A percentile compares a stretch with the other conserved stretches of the same genome.
phyloP scores from a whole-genome alignment of 768 basidiomycete species.

The Kwoniella sp. region DNA sequence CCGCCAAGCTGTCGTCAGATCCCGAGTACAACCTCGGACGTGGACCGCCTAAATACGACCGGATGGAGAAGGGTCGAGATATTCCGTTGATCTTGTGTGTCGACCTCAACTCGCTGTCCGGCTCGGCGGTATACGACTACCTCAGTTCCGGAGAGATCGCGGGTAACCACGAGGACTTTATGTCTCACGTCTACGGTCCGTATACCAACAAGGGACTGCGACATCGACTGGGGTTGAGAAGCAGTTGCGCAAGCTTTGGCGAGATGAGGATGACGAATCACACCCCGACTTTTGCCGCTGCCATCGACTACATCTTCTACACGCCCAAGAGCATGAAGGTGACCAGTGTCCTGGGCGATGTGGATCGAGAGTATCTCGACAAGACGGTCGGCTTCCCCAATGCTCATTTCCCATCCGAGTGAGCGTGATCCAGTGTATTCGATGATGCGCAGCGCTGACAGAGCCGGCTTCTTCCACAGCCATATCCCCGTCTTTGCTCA shows the following conservation, averaged over 20 bases:
- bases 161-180: conserved; percentile 81
- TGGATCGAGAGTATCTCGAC: conserved; percentile 76
- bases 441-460: not conserved
- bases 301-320: conserved; percentile 94
- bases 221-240: conserved; percentile 77
- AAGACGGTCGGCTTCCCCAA: conserved; percentile 96
- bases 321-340: conserved; percentile 66
- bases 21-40: conserved; percentile 32
- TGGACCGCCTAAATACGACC: conserved; percentile 36
- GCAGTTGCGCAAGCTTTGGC: conserved; percentile 64
- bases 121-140: conserved; percentile 88
- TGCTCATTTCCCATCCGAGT: conserved; percentile 95
- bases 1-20: conserved; percentile 54
- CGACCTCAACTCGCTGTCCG: conserved; percentile 89
- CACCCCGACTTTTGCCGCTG: conserved; percentile 78
- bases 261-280: conserved; percentile 79
- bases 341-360: conserved; percentile 79
- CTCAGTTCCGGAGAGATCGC: conserved; percentile 63
- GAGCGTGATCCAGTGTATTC: conserved; percentile 51
- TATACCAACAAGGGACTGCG: conserved; percentile 77
- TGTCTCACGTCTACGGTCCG: conserved; percentile 81
- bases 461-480: conserved; percentile 7
- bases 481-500: conserved; percentile 48
- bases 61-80: conserved; percentile 60
- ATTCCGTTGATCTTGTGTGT: conserved; percentile 88